Conservation (phyloP, 805 yeast genomes). For the Yarrowia sp. region DNA sequence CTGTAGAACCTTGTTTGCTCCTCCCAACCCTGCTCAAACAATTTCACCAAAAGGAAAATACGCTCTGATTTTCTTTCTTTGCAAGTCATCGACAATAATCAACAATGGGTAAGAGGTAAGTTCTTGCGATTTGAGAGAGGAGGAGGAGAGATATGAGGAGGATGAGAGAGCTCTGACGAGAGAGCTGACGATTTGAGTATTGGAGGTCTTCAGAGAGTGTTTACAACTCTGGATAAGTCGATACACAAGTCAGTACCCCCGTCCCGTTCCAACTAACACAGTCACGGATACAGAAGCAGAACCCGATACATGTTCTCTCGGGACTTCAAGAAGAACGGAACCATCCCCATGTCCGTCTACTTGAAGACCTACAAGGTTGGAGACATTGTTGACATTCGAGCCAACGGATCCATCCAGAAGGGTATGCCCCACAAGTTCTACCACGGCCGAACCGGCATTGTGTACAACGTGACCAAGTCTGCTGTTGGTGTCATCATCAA, state of each 20-base stretch:
- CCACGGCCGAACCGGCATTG: conserved; percentile 99
- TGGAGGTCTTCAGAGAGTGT: background rate
- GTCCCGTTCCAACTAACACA: background rate
- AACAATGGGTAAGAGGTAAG: conserved; percentile 35
- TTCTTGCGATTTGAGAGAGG: background rate
- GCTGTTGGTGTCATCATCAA: conserved; percentile 97
- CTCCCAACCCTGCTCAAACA: conserved; percentile 14
- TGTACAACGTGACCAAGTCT: conserved; percentile 97
- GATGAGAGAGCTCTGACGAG: background rate
- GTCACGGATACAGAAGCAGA: conserved; percentile 95
- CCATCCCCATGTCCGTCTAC: conserved; percentile 92
- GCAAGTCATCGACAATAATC: conserved; percentile 26
- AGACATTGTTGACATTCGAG: conserved; percentile 99
- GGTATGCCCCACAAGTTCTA: conserved; percentile 99
- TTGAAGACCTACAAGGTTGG: conserved; percentile 98
- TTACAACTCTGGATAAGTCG: too few species aligned
- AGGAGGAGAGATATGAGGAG: background rate
- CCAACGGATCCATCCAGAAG: conserved; percentile 98
- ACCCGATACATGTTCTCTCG: conserved; percentile 99
- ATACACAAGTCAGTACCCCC: background rate
- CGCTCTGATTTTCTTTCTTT: conserved; percentile 24
- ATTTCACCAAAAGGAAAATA: conserved; percentile 25
- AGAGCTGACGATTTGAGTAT: too few species aligned
- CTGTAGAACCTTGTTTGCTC: background rate
- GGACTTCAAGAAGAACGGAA: conserved; percentile 98